Evolutionary conservation across 1,284 basidiomycete species (phyloP).

Genomic region (Leccinum cinnamomeum): DNA sequence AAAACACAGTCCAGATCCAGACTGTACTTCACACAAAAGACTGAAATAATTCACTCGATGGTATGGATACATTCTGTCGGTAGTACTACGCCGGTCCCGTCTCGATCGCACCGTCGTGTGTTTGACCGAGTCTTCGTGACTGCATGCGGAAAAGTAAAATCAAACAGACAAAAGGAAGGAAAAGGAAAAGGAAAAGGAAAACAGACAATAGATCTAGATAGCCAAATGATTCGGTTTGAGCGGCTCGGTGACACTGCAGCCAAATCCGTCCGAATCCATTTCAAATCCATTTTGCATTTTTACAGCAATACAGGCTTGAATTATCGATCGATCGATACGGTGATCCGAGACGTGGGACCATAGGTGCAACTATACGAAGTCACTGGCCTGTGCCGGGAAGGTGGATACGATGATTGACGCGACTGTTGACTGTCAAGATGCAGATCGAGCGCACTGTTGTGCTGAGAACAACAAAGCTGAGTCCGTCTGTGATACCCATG

Average conservation of each 20-base stretch:
- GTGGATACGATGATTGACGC: neutral
- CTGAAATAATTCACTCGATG: neutral
- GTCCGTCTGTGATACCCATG: neutral
- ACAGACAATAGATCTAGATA: neutral
- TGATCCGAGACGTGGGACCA: neutral
- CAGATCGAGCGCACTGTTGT: neutral
- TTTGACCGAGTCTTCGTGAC: neutral
- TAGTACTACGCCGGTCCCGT: neutral
- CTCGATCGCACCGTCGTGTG: neutral
- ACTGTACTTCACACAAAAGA: neutral
- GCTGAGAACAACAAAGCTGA: neutral
- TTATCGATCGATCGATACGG: neutral
- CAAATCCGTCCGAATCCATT: too few species aligned
- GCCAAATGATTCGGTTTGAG: neutral
- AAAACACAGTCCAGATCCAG: neutral
- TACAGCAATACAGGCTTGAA: neutral
- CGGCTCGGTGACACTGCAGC: neutral
- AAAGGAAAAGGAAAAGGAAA: neutral
- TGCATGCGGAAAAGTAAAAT: neutral
- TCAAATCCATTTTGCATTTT: neutral
- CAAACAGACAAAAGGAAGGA: neutral
- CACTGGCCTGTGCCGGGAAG: neutral
- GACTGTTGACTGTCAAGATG: neutral
- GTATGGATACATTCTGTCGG: neutral
- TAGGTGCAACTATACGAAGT: neutral